Evolutionary conservation across 306 rosid species (phyloP).

Genomic region (Cyamopsis tetragonoloba): DNA sequence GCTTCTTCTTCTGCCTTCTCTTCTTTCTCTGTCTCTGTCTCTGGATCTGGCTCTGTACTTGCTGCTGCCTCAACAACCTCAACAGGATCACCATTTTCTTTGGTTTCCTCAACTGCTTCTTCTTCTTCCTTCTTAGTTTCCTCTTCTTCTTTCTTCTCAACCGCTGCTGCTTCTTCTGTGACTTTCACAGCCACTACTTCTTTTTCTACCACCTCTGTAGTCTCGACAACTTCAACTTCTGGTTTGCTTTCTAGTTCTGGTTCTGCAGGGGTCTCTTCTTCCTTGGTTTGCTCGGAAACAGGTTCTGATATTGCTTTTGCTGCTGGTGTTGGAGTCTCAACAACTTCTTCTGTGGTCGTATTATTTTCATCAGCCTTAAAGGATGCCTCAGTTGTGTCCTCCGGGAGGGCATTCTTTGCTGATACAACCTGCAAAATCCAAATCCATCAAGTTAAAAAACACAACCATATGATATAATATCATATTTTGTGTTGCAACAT

Average conservation of each 20-base stretch:
- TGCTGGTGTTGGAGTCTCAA: constrained; percentile 21
- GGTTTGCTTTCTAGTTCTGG: constrained; percentile 29
- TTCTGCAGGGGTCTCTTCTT: constrained; percentile 23
- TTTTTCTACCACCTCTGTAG: constrained; percentile 31
- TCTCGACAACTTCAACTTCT: constrained; percentile 36
- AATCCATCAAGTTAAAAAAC: not conserved
- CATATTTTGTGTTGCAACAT: not conserved
- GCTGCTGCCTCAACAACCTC: constrained; percentile 20
- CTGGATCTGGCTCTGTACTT: constrained; percentile 21
- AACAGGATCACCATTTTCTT: constrained; percentile 29
- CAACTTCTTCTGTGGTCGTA: constrained; percentile 25
- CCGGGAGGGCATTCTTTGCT: constrained; percentile 49
- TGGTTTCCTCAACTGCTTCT: constrained; percentile 31
- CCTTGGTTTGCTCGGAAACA: constrained; percentile 33
- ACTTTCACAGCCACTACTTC: constrained; percentile 31
- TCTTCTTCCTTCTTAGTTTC: constrained; percentile 27
- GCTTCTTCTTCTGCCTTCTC: constrained; percentile 18
- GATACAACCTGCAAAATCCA: constrained; percentile 47
- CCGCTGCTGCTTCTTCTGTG: constrained; percentile 20
- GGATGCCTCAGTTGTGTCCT: constrained; percentile 38
- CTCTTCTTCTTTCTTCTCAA: constrained; percentile 26
- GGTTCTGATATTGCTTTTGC: constrained; percentile 16
- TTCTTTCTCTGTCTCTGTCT: constrained; percentile 21
- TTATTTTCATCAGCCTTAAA: constrained; percentile 39
- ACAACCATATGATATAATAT: not conserved